Conservation (phyloP, 164 flowering plant genomes). For the Hamamelis virginiana region DNA sequence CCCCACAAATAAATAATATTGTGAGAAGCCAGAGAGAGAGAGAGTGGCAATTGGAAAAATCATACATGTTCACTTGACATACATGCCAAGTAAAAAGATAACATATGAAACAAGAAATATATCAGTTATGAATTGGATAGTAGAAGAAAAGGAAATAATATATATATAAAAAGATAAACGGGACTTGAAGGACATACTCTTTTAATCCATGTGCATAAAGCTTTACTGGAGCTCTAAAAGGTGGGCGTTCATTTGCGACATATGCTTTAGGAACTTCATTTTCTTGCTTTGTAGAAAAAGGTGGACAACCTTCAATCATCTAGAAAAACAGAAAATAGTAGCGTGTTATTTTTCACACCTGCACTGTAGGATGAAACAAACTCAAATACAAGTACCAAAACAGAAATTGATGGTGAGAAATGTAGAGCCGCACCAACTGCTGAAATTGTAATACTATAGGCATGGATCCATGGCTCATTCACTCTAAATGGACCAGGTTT, state of each 20-base stretch:
- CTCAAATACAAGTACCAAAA: no score
- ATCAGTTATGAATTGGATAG: neutral
- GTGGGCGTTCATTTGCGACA: slow-evolving; percentile 72
- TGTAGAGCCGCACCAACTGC: no score
- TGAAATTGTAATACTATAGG: no score
- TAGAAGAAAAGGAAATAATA: neutral
- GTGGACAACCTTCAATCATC: slow-evolving; percentile 97
- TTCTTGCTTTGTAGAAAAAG: slow-evolving; percentile 63
- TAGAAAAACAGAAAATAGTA: neutral
- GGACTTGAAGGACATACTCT: slow-evolving; percentile 51
- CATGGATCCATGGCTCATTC: no score
- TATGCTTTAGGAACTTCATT: slow-evolving; percentile 73
- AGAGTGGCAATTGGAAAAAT: no score
- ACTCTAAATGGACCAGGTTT: no score
- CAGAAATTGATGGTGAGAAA: no score
- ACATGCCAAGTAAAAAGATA: no score
- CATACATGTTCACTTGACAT: no score
- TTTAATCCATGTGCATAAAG: slow-evolving; percentile 75
- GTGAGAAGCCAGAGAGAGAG: no score
- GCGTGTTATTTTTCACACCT: neutral
- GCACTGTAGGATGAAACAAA: neutral
- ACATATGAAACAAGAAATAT: neutral
- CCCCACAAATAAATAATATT: no score
- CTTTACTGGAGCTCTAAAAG: slow-evolving; percentile 75
- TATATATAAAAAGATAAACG: neutral